Percentiles rank a stretch among this genome's conserved stretches.
These are phyloP conservation scores for Aegilops umbellulata DNA, from an alignment of 176 grass and related monocot species.

Conservation along the genomic window DNA sequence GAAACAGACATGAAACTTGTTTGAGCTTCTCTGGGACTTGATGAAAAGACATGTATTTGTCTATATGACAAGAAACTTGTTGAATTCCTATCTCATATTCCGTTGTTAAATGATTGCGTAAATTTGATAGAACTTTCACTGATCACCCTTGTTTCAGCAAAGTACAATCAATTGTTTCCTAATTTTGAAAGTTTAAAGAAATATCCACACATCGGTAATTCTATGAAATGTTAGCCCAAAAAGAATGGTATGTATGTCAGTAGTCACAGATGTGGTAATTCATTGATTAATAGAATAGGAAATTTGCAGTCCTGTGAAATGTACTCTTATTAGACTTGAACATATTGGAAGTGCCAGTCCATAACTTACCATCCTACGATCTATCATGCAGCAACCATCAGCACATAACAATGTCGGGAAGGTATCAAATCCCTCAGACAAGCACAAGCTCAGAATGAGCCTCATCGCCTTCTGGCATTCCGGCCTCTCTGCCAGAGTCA, in stretches of 20 bases:
- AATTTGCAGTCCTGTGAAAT: background rate
- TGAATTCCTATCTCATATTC: background rate
- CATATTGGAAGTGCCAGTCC: background rate
- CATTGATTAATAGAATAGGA: background rate
- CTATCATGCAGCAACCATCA: constrained; percentile 71
- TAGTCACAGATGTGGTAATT: background rate
- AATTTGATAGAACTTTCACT: background rate
- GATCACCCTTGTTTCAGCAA: background rate
- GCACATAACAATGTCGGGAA: constrained; percentile 66
- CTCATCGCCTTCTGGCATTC: constrained; percentile 83
- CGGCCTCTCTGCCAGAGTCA: constrained; percentile 52
- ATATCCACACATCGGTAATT: background rate
- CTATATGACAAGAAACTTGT: background rate
- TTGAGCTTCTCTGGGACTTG: background rate
- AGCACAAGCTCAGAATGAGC: constrained; percentile 64
- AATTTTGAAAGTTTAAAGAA: background rate
- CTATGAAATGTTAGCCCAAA: background rate
- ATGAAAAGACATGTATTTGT: background rate
- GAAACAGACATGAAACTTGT: background rate
- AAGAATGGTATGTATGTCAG: background rate
- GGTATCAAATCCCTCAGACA: constrained; percentile 67
- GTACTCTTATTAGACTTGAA: background rate
- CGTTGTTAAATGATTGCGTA: background rate
- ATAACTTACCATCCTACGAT: constrained; percentile 69
- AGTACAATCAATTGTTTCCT: background rate